Conservation (phyloP, 306 rosid genomes). For the Oxytropis ochrocephala region DNA sequence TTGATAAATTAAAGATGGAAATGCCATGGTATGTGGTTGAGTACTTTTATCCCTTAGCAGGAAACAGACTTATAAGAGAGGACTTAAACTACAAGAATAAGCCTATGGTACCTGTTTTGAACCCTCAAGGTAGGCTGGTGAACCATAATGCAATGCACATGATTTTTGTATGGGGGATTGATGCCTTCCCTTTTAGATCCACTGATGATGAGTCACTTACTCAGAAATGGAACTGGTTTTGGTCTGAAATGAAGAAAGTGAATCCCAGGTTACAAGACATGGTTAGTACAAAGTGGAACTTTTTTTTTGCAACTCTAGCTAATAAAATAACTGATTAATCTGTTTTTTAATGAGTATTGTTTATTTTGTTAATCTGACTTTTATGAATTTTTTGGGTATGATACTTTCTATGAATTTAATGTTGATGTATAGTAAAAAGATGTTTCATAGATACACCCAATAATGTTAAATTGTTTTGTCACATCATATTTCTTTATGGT, state of each 20-base stretch:
- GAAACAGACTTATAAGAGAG: conserved; percentile 29
- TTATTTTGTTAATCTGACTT: too few species aligned
- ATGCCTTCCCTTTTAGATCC: conserved; percentile 38
- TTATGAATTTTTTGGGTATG: too few species aligned
- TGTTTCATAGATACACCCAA: too few species aligned
- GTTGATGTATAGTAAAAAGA: too few species aligned
- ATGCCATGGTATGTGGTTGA: conserved; percentile 42
- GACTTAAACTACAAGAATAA: conserved; percentile 25
- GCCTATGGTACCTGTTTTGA: conserved; percentile 36
- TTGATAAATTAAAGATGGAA: conserved; percentile 18
- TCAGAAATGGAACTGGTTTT: conserved; percentile 43
- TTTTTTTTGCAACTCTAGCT: background rate
- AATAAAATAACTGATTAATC: background rate
- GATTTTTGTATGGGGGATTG: conserved; percentile 42
- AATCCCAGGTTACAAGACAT: conserved; percentile 18
- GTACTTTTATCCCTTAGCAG: conserved; percentile 17
- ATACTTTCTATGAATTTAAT: too few species aligned
- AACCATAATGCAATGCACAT: conserved; percentile 37
- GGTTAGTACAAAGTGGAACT: conserved; percentile 14
- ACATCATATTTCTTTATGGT: too few species aligned
- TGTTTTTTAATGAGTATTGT: background rate
- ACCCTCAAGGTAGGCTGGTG: conserved; percentile 27
- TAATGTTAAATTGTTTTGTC: too few species aligned
- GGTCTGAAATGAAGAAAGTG: conserved; percentile 31
- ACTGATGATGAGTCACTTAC: conserved; percentile 26